Conservation (phyloP, 2,329 filamentous ascomycete species). For the Neofusicoccum sp. region DNA sequence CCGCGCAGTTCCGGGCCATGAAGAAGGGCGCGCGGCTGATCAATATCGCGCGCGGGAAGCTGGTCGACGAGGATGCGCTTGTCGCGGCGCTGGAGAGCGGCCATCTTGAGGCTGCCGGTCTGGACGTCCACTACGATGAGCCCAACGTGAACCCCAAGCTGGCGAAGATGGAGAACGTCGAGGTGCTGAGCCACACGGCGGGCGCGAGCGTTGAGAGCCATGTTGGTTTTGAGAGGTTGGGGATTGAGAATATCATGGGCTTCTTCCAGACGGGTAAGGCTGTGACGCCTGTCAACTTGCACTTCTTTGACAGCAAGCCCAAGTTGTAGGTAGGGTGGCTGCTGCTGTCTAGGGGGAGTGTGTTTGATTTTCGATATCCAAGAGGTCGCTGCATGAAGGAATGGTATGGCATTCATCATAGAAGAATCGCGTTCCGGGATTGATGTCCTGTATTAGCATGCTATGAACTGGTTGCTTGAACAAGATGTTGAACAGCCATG, state of each 20-base stretch:
- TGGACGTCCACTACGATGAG: slow-evolving; percentile 55
- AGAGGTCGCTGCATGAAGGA: background rate
- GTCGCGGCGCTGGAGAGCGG: slow-evolving; percentile 48
- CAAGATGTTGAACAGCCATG: background rate
- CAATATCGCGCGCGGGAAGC: slow-evolving; percentile 53
- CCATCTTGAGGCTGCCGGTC: slow-evolving; percentile 48
- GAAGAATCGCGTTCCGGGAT: too few species aligned
- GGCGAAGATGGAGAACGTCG: slow-evolving; percentile 46
- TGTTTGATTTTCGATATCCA: slow-evolving; percentile 7
- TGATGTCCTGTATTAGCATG: too few species aligned
- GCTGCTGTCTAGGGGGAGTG: background rate
- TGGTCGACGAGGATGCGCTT: slow-evolving; percentile 52
- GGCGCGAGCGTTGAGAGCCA: slow-evolving; percentile 66
- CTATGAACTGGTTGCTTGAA: background rate
- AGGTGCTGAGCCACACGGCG: slow-evolving; percentile 67
- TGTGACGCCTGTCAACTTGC: slow-evolving; percentile 63
- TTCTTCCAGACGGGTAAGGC: slow-evolving; percentile 54
- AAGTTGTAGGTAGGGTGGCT: slow-evolving; percentile 19
- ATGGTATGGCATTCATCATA: background rate
- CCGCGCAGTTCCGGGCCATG: slow-evolving; percentile 44
- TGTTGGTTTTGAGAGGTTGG: slow-evolving; percentile 64
- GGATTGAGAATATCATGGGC: slow-evolving; percentile 65
- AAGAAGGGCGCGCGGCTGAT: slow-evolving; percentile 51
- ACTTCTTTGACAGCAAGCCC: slow-evolving; percentile 43
- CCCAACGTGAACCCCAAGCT: slow-evolving; percentile 51